These are phyloP conservation scores for Novakomyces olei DNA, from an alignment of 805 yeast genomes.

Conservation along the genomic window DNA sequence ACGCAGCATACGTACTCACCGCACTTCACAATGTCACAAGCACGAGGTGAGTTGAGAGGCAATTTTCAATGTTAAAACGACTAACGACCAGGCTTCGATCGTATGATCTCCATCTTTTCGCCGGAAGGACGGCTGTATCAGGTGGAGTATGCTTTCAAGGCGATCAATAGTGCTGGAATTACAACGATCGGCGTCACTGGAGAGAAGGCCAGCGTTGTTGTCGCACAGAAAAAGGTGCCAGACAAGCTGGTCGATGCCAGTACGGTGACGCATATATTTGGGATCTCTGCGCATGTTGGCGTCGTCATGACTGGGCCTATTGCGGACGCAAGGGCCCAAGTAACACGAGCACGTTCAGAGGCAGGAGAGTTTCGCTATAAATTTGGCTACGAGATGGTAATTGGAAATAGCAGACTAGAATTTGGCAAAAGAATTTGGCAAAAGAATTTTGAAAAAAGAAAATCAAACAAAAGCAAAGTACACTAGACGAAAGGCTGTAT, in stretches of 20 bases:
- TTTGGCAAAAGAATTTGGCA: too few species aligned
- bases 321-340: constrained; percentile 85
- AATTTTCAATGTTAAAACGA: too few species aligned
- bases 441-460: too few species aligned
- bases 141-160: constrained; percentile 95
- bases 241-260: constrained; percentile 76
- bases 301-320: constrained; percentile 63
- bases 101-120: constrained; percentile 95
- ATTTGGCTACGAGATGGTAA: constrained; percentile 93
- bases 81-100: constrained; percentile 62
- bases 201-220: constrained; percentile 62
- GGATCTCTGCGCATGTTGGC: constrained; percentile 62
- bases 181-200: constrained; percentile 79
- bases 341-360: constrained; percentile 78
- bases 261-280: constrained; percentile 71
- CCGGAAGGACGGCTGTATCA: constrained; percentile 96
- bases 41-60: too few species aligned
- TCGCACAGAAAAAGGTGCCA: constrained; percentile 89
- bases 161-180: constrained; percentile 77
- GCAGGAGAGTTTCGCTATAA: constrained; percentile 87
- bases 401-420: too few species aligned
- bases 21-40: too few species aligned
- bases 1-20: too few species aligned
- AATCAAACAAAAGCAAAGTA: too few species aligned
- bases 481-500: too few species aligned